A percentile compares a stretch with the other conserved stretches of the same genome.
phyloP scores from a whole-genome alignment of 169 alveolate species.

The Plasmodium inui region DNA sequence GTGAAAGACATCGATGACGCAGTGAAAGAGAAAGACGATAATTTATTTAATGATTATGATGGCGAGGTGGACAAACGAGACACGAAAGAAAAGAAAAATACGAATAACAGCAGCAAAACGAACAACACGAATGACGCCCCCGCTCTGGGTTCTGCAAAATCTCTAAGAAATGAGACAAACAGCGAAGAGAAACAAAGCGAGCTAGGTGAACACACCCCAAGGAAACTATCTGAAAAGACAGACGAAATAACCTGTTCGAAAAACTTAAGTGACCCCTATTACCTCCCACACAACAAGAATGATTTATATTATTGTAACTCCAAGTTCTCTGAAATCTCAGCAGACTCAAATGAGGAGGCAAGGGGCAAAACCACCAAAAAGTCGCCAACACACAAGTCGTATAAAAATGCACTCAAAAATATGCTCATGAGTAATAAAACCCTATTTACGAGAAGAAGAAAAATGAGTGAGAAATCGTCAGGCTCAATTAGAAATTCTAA shows the following conservation, averaged over 20 bases:
- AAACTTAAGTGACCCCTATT: not conserved
- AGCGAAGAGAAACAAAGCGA: not conserved
- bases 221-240: not conserved
- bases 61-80: not conserved
- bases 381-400: not conserved
- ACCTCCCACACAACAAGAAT: not conserved
- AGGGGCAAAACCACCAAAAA: not conserved
- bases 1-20: not conserved
- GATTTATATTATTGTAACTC: not conserved
- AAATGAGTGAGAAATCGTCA: slow-evolving; percentile 5
- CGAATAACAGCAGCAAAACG: not conserved
- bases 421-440: slow-evolving; percentile 6
- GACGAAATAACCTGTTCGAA: not conserved
- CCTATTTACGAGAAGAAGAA: slow-evolving; percentile 17
- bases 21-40: not conserved
- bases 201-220: not conserved
- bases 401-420: slow-evolving; percentile 21
- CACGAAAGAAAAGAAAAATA: not conserved
- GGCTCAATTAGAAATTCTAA: not conserved
- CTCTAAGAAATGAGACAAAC: not conserved
- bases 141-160: not conserved
- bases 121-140: not conserved
- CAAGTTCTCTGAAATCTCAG: slow-evolving; percentile 19
- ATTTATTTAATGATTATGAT: not conserved
- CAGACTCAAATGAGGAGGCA: not conserved